Base-by-base conservation (phyloP, 208 protist genomes). In the Wallacemonas sp. region DNA sequence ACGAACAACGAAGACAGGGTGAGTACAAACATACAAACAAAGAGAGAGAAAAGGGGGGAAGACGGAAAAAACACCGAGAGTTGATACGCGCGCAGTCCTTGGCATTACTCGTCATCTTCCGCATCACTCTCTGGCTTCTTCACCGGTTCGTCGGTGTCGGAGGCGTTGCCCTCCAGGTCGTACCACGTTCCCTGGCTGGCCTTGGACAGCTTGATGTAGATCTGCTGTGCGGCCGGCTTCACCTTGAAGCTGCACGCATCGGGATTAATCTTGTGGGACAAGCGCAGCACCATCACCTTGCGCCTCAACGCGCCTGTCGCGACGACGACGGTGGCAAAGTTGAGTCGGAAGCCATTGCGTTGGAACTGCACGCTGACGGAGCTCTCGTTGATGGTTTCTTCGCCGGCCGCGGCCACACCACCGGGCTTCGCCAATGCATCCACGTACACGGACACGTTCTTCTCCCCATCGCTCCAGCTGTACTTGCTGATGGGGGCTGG, bases 401-500 rank as follows among this genome's bases (percentile, higher is more conserved):
- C 47, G 16, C 72, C 70, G 11, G 38, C 72, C n/a, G 70, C 78
- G 17, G 65, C 49, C 52, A 54, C 49, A 11, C 16, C 23, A 30
- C 36, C 32, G 11, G 54, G 39, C 52, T 23, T 30, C 16, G 27
- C 47, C 24, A 41, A 65, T 26, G 75, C 77, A 63, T 89, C 78
- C 23, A 93, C 63, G 74, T 94, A 94, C 39, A 94, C 74, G 0
- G 83, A 79, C 11, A 91, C 83, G 39, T 46, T 68, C 58, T 85
- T 87, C n/a, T 83, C 73, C 11, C 65, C 75, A 47, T 94, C 84
- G 48, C 73, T 58, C 86, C 88, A 94, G 69, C 83, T 85, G 77
- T 89, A 92, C 61, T 88, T 92, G 6, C 69, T 82, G 8, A 92
- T 71, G 8, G 69, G 49, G 43, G 62, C 4, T 11, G 65, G 36